These are phyloP conservation scores for Bauhinia variegata DNA, from an alignment of 306 rosid species.

Conservation along the genomic window DNA sequence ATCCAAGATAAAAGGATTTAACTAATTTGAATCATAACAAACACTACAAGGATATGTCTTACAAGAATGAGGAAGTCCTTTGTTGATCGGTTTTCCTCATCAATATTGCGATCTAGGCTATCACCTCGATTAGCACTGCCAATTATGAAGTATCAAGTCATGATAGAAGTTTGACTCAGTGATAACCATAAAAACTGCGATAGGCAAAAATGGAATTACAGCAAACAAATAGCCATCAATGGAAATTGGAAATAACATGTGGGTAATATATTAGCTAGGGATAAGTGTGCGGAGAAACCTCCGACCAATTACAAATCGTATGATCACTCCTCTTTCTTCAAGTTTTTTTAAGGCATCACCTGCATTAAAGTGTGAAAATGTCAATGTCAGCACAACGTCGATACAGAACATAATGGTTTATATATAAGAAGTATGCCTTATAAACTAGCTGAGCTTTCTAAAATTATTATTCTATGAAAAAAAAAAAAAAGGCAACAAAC, in stretches of 20 bases:
- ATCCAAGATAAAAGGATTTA: constrained; percentile 5
- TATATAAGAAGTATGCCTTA: not conserved
- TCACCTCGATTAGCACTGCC: constrained; percentile 91
- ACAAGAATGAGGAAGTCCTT: constrained; percentile 94
- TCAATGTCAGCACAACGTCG: not conserved
- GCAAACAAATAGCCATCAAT: constrained; percentile 26
- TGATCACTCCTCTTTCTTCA: constrained; percentile 91
- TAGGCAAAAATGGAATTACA: constrained; percentile 22
- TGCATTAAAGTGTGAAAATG: constrained; percentile 43
- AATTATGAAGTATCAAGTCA: constrained; percentile 37
- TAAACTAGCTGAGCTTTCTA: not conserved
- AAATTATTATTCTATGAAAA: constrained; percentile 7
- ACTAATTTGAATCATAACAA: constrained; percentile 28
- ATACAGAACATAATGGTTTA: not conserved
- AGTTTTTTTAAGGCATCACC: constrained; percentile 93
- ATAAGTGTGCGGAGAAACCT: constrained; percentile 71
- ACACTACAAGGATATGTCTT: constrained; percentile 48
- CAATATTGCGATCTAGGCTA: constrained; percentile 93
- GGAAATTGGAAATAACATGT: constrained; percentile 18
- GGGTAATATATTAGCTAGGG: constrained; percentile 31
- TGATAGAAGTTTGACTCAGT: constrained; percentile 22
- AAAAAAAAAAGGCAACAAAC: constrained; percentile 22
- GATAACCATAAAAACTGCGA: not conserved
- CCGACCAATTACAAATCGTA: constrained; percentile 95
- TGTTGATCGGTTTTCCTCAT: constrained; percentile 69